Evolutionary conservation across 331 rosid species (phyloP).

Genomic region (Prunus yedoensis): DNA sequence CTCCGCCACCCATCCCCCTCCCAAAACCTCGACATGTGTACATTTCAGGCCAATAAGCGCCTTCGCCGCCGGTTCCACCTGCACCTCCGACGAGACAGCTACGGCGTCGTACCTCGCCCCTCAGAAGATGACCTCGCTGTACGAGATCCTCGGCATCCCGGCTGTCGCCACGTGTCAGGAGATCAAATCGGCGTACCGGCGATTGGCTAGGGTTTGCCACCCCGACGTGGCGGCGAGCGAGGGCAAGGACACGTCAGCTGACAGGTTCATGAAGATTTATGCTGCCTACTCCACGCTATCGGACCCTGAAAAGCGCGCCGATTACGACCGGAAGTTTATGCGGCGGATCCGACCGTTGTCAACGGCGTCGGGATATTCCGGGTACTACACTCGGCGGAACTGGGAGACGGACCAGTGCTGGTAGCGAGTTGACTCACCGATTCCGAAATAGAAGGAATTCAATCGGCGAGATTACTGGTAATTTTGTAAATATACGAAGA

Average conservation of each 20-base stretch:
- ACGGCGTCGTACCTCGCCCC: slow-evolving; percentile 40
- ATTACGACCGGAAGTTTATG: slow-evolving; percentile 55
- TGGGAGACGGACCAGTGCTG: slow-evolving; percentile 99
- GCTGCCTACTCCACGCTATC: slow-evolving; percentile 84
- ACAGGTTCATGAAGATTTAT: slow-evolving; percentile 73
- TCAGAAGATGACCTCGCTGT: slow-evolving; percentile 44
- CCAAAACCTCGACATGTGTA: slow-evolving; percentile 26
- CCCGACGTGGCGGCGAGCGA: slow-evolving; percentile 76
- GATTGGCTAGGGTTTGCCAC: slow-evolving; percentile 72
- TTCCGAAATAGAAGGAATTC: background rate
- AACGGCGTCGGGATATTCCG: slow-evolving; percentile 35
- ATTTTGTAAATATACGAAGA: background rate
- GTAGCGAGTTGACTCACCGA: slow-evolving; percentile 40
- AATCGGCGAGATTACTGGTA: background rate
- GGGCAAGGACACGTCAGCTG: slow-evolving; percentile 61
- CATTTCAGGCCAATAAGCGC: slow-evolving; percentile 37
- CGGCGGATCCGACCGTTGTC: slow-evolving; percentile 53
- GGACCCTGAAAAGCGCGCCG: slow-evolving; percentile 87
- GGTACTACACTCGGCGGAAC: slow-evolving; percentile 60
- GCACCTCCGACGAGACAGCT: slow-evolving; percentile 37
- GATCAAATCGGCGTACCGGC: slow-evolving; percentile 80
- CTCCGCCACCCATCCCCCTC: slow-evolving; percentile 3
- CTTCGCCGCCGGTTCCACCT: slow-evolving; percentile 41
- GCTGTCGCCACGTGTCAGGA: slow-evolving; percentile 70
- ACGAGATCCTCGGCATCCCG: slow-evolving; percentile 73